phyloP scores from a whole-genome alignment of 1,139 yeast species.

The Candida albicans region DNA sequence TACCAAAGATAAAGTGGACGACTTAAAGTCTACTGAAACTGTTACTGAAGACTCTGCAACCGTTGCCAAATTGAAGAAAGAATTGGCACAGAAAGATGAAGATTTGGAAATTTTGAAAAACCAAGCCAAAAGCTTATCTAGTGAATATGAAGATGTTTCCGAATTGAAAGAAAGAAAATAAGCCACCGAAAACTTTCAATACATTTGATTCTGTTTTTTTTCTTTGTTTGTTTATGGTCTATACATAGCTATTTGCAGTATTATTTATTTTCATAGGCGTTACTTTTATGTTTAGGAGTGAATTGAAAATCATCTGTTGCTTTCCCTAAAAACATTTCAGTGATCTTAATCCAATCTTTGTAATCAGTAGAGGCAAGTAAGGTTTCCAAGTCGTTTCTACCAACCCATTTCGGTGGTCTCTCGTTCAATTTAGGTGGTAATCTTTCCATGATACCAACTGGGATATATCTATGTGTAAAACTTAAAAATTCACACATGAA shows the following conservation, averaged over 20 bases:
- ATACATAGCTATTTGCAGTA: not conserved
- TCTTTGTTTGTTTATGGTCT: not conserved
- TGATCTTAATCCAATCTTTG: slow-evolving; percentile 92
- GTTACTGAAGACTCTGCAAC: slow-evolving; percentile 36
- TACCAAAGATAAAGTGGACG: slow-evolving; percentile 62
- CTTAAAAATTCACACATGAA: slow-evolving; percentile 93
- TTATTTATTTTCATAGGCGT: slow-evolving; percentile 51
- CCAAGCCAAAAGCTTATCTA: slow-evolving; percentile 66
- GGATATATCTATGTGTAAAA: slow-evolving; percentile 91
- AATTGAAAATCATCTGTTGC: slow-evolving; percentile 74
- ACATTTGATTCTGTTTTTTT: not conserved
- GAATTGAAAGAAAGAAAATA: slow-evolving; percentile 13
- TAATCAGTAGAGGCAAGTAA: slow-evolving; percentile 81
- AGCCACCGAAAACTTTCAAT: not conserved
- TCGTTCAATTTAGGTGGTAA: slow-evolving; percentile 88
- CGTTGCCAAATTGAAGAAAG: slow-evolving; percentile 48
- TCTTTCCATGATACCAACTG: slow-evolving; percentile 87
- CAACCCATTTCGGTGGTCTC: slow-evolving; percentile 91
- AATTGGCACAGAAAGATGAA: slow-evolving; percentile 59
- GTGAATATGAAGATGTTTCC: slow-evolving; percentile 51
- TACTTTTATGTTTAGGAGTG: slow-evolving; percentile 93
- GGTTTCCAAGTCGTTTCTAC: slow-evolving; percentile 93
- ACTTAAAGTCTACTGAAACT: slow-evolving; percentile 21
- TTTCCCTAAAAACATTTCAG: slow-evolving; percentile 95
- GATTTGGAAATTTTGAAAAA: slow-evolving; percentile 67